Evolutionary conservation across 176 grass and related monocot species (phyloP), one percentile per base, ranked within the genome.

Genomic region (Aegilops umbellulata): DNA sequence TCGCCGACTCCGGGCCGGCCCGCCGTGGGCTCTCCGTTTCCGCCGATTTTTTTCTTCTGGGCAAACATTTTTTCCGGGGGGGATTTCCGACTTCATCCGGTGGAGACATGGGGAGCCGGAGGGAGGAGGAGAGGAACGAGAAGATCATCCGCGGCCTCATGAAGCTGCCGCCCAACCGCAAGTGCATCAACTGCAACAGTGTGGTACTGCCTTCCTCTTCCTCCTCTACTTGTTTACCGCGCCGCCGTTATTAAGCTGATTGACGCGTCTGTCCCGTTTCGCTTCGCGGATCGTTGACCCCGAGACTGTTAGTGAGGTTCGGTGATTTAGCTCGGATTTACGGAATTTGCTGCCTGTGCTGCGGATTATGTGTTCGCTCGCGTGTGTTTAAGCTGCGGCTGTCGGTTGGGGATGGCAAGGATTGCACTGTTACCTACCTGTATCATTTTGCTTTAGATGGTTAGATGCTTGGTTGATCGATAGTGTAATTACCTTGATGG

Each of bases 91-190:
- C 39, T 47, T 72, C 9, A 36, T 42, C 17, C 70, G 81, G 78
- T 57, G 86, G 88, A 30, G 86, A 29, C 62, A 99, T 99, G 97
- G 91, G 92, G 72, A 94, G 87, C 82, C 92, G 91, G 87, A 96
- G 86, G 87, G 94, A 96, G 84, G 94, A 96, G 76, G 97, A 93
- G 88, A 92, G 92, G 82, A 99, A 90, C 90, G 94, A 99, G 92
- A 99, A 94, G 94, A 99, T 99, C 65, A 96, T 99, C 49, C 87
- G 97, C 75, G 94, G 97, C 29, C 87, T 99, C 89, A 96, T 99
- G 97, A 99, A 99, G 89, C 89, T 99, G 23, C 97, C 97, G 69
- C 97, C 97, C 19, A 96, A 99, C 80, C 95, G 92, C 84, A 93
- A 91, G 88, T 99, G 94, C 90, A 93, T 99, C 53, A 99, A 99